Base-by-base conservation (phyloP, 345 rosid species). In the Litchi chinensis region DNA sequence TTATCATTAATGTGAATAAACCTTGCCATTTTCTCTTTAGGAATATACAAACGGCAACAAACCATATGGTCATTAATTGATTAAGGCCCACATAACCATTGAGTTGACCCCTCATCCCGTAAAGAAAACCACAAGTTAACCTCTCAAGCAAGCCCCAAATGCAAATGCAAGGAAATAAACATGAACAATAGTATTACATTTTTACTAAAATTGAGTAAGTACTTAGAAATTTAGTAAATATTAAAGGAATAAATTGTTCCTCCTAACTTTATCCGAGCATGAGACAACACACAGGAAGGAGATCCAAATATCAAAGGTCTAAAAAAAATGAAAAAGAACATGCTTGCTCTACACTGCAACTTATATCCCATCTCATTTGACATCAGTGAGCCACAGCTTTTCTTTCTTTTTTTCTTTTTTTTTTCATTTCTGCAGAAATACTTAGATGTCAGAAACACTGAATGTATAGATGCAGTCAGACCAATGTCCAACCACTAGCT, bases 241-340 rank as follows among this genome's bases (percentile, higher is more conserved):
- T 59, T 52, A 59, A 41, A 41, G 67, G 11, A 60, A 60, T 19
- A 72, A 72, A 37, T 32, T 52, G 65, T 72, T 72, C 56, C 48
- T 32, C 60, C 19, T 10, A 19, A 11, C 48, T 18, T 6, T 22
- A n/a, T 28, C 56, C 40, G 18, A 56, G 28, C 19, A 39, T 19
- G 75, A 72, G 46, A 63, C 12, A 72, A 11, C 46, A 37, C 0
- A 32, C 10, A 13, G 28, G 11, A 32, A 18, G 59, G 37, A 56
- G 18, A 72, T 37, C 65, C 48, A 57, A 54, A 8, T 32, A 72
- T 56, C 6, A 21, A 50, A 41, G 52, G 40, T 15, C 8, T 15
- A 37, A 32, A 39, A 10, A 39, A 40, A 52, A 54, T 54, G n/a
- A 43, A 68, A 68, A 44, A 21, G 72, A 19, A 44, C 56, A 68